Evolutionary conservation across 495 filamentous ascomycete species (phyloP).

Genomic region (Glarea lozoyensis): DNA sequence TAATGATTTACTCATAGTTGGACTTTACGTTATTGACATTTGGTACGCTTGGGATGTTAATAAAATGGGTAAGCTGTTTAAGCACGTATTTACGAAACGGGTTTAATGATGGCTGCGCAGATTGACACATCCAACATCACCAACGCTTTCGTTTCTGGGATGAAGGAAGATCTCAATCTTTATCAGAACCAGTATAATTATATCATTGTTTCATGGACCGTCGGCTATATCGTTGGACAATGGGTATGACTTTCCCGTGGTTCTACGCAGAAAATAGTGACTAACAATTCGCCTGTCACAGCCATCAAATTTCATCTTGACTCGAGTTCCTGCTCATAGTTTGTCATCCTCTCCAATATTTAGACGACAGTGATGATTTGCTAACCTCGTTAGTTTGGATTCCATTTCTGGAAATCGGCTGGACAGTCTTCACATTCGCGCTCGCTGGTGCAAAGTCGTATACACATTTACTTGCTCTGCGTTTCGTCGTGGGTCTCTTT

Average conservation of each 20-base stretch:
- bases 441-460: conserved; percentile 37
- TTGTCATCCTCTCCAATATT: background rate
- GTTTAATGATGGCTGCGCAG: background rate
- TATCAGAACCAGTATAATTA: conserved; percentile 45
- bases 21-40: conserved; percentile 10
- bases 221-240: conserved; percentile 59
- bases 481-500: conserved; percentile 51
- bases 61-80: conserved; percentile 6
- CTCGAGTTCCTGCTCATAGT: conserved; percentile 9
- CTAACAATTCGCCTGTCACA: conserved; percentile 44
- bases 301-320: conserved; percentile 12
- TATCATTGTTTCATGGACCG: conserved; percentile 49
- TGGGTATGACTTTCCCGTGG: conserved; percentile 40
- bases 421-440: conserved; percentile 45
- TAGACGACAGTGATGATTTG: conserved; percentile 21
- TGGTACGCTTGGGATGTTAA: conserved; percentile 9
- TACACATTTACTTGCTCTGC: conserved; percentile 42
- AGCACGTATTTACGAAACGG: background rate
- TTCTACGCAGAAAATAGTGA: no score
- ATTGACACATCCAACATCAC: conserved; percentile 15
- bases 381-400: conserved; percentile 51
- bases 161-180: conserved; percentile 50
- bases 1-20: conserved; percentile 1
- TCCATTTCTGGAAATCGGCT: conserved; percentile 46
- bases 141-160: conserved; percentile 43